A percentile compares a stretch with the other conserved stretches of the same genome.
These are phyloP conservation scores for Paragyromitra xinjiangensis DNA, from an alignment of 495 filamentous ascomycete genomes.

Conservation along the genomic window DNA sequence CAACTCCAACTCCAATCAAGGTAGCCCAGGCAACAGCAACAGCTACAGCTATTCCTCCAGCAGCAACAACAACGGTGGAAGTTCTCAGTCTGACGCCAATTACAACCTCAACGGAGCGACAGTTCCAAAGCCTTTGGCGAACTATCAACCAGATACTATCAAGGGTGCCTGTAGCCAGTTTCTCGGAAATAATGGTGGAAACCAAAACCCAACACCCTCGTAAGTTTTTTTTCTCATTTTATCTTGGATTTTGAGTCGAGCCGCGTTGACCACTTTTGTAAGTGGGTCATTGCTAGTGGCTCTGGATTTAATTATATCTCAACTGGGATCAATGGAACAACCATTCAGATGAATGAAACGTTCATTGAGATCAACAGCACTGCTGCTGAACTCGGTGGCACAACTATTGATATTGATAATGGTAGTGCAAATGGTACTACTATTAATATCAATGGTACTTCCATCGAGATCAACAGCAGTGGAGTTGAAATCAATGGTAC, in stretches of 20 bases:
- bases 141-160: constrained; percentile 15
- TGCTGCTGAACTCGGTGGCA: not conserved
- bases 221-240: constrained; percentile 23
- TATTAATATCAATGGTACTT: constrained; percentile 28
- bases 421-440: constrained; percentile 15
- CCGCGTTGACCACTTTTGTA: constrained; percentile 38
- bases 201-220: not conserved
- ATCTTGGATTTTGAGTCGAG: not conserved
- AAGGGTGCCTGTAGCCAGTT: constrained; percentile 13
- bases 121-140: constrained; percentile 7
- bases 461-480: constrained; percentile 25
- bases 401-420: constrained; percentile 16
- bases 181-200: not conserved
- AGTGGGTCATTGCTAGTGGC: constrained; percentile 34
- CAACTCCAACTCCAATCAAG: constrained; percentile 36
- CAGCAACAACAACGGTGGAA: not conserved
- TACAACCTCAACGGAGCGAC: constrained; percentile 33
- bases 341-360: constrained; percentile 15
- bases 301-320: constrained; percentile 18
- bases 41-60: constrained; percentile 43
- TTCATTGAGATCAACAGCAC: constrained; percentile 18
- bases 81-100: not conserved
- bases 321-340: constrained; percentile 21
- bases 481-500: constrained; percentile 28
- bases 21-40: constrained; percentile 12